These are phyloP conservation scores for Leccinellum albellum DNA, from an alignment of 768 basidiomycete species.

Conservation along the genomic window DNA sequence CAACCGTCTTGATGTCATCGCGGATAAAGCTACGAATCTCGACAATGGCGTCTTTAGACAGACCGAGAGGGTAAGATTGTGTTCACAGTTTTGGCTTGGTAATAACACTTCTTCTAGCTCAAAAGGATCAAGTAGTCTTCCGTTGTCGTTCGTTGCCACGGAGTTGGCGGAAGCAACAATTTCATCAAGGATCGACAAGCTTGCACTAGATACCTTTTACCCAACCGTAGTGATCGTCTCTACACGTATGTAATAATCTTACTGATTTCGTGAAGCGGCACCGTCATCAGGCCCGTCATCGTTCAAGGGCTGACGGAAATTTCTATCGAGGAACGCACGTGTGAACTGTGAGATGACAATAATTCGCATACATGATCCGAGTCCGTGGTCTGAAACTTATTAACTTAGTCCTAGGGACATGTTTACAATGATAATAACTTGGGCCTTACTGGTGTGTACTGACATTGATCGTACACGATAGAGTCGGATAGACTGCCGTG, in stretches of 20 bases:
- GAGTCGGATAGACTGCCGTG: too few relatives aligned
- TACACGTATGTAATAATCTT: background rate
- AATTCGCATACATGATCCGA: too few relatives aligned
- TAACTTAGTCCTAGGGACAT: too few relatives aligned
- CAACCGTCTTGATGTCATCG: conserved; percentile 67
- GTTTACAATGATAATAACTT: too few relatives aligned
- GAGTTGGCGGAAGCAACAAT: background rate
- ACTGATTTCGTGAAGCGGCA: background rate
- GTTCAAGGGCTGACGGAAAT: background rate
- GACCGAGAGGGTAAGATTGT: conserved; percentile 67
- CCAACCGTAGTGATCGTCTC: background rate
- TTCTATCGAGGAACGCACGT: background rate
- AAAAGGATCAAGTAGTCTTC: conserved; percentile 53
- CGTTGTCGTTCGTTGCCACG: background rate
- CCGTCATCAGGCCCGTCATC: background rate
- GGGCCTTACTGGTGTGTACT: too few relatives aligned
- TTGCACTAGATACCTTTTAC: conserved; percentile 19
- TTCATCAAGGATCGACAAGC: background rate
- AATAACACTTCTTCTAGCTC: conserved; percentile 39
- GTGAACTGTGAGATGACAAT: background rate
- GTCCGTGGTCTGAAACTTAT: too few relatives aligned
- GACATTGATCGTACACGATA: too few relatives aligned
- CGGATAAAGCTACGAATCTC: conserved; percentile 70
- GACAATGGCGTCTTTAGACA: conserved; percentile 77
- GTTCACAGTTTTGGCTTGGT: conserved; percentile 14